Evolutionary conservation across 225 moss, liverwort and hornwort genomes (phyloP).

Genomic region (Marchantia polymorpha): DNA sequence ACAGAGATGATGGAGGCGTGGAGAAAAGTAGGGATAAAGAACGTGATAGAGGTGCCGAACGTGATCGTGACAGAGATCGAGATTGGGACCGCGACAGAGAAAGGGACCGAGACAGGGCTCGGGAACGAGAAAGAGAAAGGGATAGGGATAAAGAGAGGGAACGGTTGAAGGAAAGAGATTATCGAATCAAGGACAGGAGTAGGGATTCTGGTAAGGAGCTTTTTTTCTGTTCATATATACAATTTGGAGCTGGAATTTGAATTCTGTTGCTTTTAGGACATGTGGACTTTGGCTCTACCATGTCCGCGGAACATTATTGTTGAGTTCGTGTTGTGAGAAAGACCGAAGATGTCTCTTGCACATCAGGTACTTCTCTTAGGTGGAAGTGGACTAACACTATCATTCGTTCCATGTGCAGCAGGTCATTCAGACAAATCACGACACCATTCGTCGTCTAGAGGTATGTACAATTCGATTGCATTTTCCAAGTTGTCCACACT

Average conservation of each 20-base stretch:
- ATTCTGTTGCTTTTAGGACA: not conserved
- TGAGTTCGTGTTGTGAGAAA: not conserved
- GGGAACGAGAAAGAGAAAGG: constrained; percentile 75
- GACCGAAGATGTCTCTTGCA: not conserved
- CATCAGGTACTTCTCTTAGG: not conserved
- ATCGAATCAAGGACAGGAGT: constrained; percentile 85
- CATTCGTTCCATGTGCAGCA: constrained; percentile 26
- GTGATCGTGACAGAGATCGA: constrained; percentile 69
- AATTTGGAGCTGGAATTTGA: not conserved
- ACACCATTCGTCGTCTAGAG: constrained; percentile 62
- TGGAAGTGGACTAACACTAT: no score
- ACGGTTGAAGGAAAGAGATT: constrained; percentile 73
- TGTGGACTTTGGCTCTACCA: not conserved
- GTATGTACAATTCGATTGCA: constrained; percentile 17
- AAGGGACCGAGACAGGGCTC: constrained; percentile 58
- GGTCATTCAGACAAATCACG: constrained; percentile 76
- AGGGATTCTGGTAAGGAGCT: constrained; percentile 70
- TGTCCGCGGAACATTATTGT: not conserved
- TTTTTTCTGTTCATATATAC: not conserved
- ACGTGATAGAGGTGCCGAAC: constrained; percentile 61
- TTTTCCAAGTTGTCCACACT: no score
- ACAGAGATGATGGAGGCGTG: constrained; percentile 64
- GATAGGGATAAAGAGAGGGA: constrained; percentile 78
- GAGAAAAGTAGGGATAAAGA: constrained; percentile 82
- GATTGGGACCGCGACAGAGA: constrained; percentile 61